phyloP scores from a whole-genome alignment of 164 flowering plant genomes.

The Chimonanthus praecox region DNA sequence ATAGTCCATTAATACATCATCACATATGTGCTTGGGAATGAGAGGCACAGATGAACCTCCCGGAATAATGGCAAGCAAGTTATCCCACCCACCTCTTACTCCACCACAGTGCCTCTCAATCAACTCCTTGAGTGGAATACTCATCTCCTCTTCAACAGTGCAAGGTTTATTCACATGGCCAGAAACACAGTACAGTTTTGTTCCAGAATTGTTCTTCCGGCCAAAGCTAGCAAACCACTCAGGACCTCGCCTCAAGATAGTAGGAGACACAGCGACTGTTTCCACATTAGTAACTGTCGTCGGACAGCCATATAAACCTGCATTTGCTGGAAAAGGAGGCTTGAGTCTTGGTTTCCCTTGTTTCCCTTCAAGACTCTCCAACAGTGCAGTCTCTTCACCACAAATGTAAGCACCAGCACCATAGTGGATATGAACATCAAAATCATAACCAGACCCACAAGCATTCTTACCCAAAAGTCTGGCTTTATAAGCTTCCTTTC shows the following conservation, averaged over 20 bases:
- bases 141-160: conserved; percentile 99
- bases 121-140: conserved; percentile 84
- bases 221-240: conserved; percentile 99
- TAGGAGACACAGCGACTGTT: conserved; percentile 93
- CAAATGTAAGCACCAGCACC: conserved; percentile 99
- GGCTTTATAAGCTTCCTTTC: conserved; percentile 81
- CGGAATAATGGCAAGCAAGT: conserved; percentile 86
- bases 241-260: conserved; percentile 88
- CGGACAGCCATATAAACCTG: conserved; percentile 96
- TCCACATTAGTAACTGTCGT: conserved; percentile 97
- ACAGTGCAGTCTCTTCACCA: conserved; percentile 95
- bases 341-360: conserved; percentile 96
- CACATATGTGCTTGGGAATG: conserved; percentile 75
- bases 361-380: conserved; percentile 96
- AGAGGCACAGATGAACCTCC: conserved; percentile 97
- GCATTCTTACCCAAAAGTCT: conserved; percentile 92
- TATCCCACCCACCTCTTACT: conserved; percentile 97
- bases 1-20: conserved; percentile 94
- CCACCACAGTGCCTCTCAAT: conserved; percentile 97
- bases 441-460: conserved; percentile 96
- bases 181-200: conserved; percentile 78
- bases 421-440: conserved; percentile 90
- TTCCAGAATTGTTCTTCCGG: conserved; percentile 91
- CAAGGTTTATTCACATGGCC: conserved; percentile 99
- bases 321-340: conserved; percentile 99